Evolutionary conservation across 176 grass and related monocot species (phyloP), one percentile per base, ranked within the genome.

Genomic region (Poa annua): DNA sequence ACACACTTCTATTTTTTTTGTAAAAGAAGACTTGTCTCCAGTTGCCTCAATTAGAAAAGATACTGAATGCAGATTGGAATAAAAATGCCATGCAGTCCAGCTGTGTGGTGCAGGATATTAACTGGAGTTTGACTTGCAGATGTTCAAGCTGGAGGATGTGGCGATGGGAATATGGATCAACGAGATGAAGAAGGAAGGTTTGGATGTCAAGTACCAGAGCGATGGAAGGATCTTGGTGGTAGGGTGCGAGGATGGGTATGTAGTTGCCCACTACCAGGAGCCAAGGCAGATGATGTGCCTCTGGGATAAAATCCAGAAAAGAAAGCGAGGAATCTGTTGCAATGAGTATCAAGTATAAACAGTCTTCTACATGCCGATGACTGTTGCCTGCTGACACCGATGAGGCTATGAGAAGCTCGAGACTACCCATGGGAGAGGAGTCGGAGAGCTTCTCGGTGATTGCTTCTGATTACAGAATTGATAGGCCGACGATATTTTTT

Each of bases 61-160:
- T 13, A 62, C 10, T 51, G 14, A 50, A 72, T 54, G 3, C 55
- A 74, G 19, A 21, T 26, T 14, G 47, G n/a, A 20, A 32, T 7
- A n/a, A 44, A 88, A 63, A 55, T 20, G 42, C 22, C 6, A 54
- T 26, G 39, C 12, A 53, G 69, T 82, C 14, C 33, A 65, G 25
- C 34, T 55, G 25, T 55, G 26, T 17, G 80, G 57, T 67, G 36
- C 63, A 19, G 19, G 47, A 52, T 52, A 64, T 59, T 84, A 69
- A 81, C 68, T 66, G 26, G 24, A 52, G 85, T 8, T 67, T 75
- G 71, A 81, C 17, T 29, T 92, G 56, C 88, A 99, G 97, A 99
- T 99, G 97, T 96, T 99, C 85, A 99, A 99, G 55, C 84, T 99
- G 81, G 97, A 99, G 88, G 97, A 99, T 87, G 97, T 99, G 0